Conservation (phyloP, 768 basidiomycete genomes). For the Kwoniella dejecticola region DNA sequence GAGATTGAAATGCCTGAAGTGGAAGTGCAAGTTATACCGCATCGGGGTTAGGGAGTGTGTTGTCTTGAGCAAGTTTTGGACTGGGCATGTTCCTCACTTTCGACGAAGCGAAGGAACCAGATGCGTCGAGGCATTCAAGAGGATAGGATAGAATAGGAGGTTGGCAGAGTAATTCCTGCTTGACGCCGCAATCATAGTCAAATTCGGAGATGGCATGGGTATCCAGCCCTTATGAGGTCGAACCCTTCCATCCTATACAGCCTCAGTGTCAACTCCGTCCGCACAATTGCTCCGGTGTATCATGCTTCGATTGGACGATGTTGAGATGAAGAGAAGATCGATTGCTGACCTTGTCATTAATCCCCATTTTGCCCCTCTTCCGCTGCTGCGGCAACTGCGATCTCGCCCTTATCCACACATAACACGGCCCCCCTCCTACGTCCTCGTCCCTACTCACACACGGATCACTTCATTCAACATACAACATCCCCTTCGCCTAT, state of each 20-base stretch:
- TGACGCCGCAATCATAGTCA: too few relatives aligned
- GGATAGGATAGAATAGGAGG: too few relatives aligned
- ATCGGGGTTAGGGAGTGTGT: background rate
- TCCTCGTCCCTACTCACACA: conserved; percentile 1
- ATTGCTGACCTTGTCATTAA: background rate
- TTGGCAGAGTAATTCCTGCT: too few relatives aligned
- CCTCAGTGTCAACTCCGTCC: too few relatives aligned
- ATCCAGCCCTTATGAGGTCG: too few relatives aligned
- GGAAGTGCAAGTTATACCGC: background rate
- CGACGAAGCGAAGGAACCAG: background rate
- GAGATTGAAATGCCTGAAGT: background rate
- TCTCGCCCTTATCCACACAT: background rate
- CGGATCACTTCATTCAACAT: background rate
- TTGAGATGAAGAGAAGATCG: background rate
- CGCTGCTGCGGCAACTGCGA: background rate
- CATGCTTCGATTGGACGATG: background rate
- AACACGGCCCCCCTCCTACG: background rate
- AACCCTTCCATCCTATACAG: too few relatives aligned
- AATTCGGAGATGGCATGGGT: too few relatives aligned
- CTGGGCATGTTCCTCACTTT: too few relatives aligned
- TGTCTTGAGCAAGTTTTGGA: too few relatives aligned
- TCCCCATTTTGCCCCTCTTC: background rate
- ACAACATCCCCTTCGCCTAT: background rate
- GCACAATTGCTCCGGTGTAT: too few relatives aligned
- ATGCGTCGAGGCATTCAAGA: background rate